A percentile compares a stretch with the other conserved stretches of the same genome.
Conservation (phyloP, 306 rosid genomes). For the Coriaria nepalensis region DNA sequence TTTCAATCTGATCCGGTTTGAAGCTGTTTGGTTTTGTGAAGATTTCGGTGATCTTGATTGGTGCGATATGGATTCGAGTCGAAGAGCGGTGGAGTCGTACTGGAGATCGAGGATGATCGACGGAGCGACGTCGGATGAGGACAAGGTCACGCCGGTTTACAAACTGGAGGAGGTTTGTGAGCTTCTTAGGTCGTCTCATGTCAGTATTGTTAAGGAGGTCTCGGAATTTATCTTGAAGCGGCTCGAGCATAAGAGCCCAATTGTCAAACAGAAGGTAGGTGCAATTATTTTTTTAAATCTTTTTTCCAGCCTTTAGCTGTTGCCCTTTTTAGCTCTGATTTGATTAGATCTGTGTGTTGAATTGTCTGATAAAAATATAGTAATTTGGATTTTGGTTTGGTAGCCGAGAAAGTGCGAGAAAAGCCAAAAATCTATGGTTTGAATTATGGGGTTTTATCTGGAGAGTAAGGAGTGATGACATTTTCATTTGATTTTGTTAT, state of each 20-base stretch:
- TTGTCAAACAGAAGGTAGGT: slow-evolving; percentile 93
- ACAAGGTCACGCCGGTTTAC: slow-evolving; percentile 82
- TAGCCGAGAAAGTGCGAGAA: neutral
- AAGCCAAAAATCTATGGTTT: no score
- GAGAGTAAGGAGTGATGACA: no score
- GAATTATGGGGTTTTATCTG: no score
- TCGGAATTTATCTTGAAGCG: slow-evolving; percentile 76
- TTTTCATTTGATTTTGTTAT: no score
- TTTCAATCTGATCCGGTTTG: slow-evolving; percentile 11
- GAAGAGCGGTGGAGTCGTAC: slow-evolving; percentile 96
- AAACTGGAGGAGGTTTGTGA: slow-evolving; percentile 85
- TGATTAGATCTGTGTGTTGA: slow-evolving; percentile 19
- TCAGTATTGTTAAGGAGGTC: slow-evolving; percentile 75
- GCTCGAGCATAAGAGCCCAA: slow-evolving; percentile 82
- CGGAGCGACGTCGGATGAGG: slow-evolving; percentile 82
- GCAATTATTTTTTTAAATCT: neutral
- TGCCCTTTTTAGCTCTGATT: slow-evolving; percentile 9
- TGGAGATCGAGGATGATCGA: slow-evolving; percentile 89
- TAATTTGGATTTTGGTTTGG: no score
- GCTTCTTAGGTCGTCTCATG: slow-evolving; percentile 74
- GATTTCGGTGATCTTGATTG: slow-evolving; percentile 10
- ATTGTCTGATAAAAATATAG: no score
- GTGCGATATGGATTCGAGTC: slow-evolving; percentile 73
- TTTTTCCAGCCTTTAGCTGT: neutral
- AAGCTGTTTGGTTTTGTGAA: slow-evolving; percentile 14